phyloP scores from a whole-genome alignment of 306 rosid species.

The Hippophae gyantsensis region DNA sequence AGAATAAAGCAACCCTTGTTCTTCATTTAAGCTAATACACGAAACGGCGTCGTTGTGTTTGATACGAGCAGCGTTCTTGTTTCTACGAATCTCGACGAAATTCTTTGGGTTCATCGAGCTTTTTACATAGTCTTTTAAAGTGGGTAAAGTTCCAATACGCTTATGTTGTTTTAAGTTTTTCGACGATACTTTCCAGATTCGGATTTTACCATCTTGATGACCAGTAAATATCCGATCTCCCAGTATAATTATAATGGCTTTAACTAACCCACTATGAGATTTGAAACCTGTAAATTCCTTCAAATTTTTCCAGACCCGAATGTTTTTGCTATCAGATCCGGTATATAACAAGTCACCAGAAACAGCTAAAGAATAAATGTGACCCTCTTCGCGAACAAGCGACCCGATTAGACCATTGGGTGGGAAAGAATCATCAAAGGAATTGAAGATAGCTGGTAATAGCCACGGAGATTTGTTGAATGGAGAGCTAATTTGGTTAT shows the following conservation, averaged over 20 bases:
- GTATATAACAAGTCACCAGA: conserved; percentile 61
- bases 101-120: conserved; percentile 75
- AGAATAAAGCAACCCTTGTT: conserved; percentile 50
- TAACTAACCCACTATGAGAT: conserved; percentile 70
- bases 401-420: conserved; percentile 59
- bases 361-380: conserved; percentile 70
- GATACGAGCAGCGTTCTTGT: conserved; percentile 44
- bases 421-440: conserved; percentile 2
- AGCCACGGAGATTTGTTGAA: conserved; percentile 69
- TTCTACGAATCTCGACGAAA: conserved; percentile 60
- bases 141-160: conserved; percentile 70
- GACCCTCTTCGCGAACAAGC: conserved; percentile 73
- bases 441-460: conserved; percentile 1
- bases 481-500: conserved; percentile 35
- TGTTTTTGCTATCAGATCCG: conserved; percentile 85
- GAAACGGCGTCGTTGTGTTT: conserved; percentile 82
- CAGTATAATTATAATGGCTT: conserved; percentile 46
- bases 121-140: conserved; percentile 47
- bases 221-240: conserved; percentile 70
- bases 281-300: conserved; percentile 70
- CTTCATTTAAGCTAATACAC: conserved; percentile 52
- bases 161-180: conserved; percentile 25
- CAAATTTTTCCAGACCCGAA: conserved; percentile 77
- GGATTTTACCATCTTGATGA: conserved; percentile 90
- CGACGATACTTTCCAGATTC: conserved; percentile 56